These are phyloP conservation scores for Carallia pectinifolia DNA, from an alignment of 345 rosid genomes.

Conservation along the genomic window DNA sequence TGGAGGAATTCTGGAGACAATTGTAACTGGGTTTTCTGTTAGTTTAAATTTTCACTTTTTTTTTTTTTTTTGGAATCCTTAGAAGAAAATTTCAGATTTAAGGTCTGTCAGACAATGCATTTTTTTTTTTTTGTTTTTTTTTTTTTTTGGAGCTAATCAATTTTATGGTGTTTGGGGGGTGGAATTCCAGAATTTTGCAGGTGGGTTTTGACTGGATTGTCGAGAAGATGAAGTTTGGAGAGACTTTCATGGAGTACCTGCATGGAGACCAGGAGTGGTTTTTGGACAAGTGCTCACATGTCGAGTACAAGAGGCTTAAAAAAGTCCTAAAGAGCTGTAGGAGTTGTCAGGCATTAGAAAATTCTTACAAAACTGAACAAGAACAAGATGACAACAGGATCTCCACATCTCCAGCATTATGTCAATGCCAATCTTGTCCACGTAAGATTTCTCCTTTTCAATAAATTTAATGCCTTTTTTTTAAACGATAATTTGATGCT, in stretches of 20 bases:
- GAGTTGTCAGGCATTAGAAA: conserved; percentile 37
- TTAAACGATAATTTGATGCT: not conserved
- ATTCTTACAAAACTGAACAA: conserved; percentile 20
- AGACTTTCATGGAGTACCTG: conserved; percentile 67
- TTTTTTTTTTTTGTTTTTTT: too few species aligned
- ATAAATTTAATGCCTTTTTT: not conserved
- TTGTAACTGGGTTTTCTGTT: too few species aligned
- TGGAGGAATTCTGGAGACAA: too few species aligned
- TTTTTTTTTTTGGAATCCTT: too few species aligned
- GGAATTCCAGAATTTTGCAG: not conserved
- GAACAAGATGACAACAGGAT: conserved; percentile 18
- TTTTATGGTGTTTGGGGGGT: not conserved
- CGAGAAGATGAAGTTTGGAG: conserved; percentile 83
- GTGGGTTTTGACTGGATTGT: conserved; percentile 1
- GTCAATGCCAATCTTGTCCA: conserved; percentile 60
- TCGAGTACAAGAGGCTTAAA: conserved; percentile 83
- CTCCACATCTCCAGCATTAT: conserved; percentile 16
- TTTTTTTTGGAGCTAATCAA: too few species aligned
- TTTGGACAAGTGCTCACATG: conserved; percentile 62
- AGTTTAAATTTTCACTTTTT: too few species aligned
- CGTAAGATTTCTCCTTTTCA: conserved; percentile 31
- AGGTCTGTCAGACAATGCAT: too few species aligned
- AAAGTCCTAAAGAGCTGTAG: conserved; percentile 76
- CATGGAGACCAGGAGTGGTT: conserved; percentile 65
- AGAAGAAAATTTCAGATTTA: too few species aligned